These are phyloP conservation scores for Peterozyma toletana DNA, from an alignment of 805 yeast genomes.

Conservation along the genomic window DNA sequence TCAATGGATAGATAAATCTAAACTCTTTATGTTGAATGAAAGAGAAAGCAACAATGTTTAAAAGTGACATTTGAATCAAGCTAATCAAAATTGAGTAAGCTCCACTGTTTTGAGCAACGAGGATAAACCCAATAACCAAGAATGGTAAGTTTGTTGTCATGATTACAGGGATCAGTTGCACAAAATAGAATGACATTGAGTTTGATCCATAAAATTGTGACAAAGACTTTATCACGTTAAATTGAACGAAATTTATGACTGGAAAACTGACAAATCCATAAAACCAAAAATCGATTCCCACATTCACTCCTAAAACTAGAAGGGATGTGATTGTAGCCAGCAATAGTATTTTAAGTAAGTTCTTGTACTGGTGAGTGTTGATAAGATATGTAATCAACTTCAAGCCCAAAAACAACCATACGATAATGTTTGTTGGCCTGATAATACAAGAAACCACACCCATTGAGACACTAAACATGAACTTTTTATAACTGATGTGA, in stretches of 20 bases:
- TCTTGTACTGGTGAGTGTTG: neutral
- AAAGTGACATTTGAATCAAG: slow-evolving; percentile 18
- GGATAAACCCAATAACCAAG: slow-evolving; percentile 33
- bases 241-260: slow-evolving; percentile 59
- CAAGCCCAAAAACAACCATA: slow-evolving; percentile 66
- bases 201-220: slow-evolving; percentile 82
- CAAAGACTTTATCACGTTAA: slow-evolving; percentile 67
- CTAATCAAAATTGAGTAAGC: slow-evolving; percentile 7
- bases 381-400: slow-evolving; percentile 15
- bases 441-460: slow-evolving; percentile 63
- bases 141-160: slow-evolving; percentile 62
- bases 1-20: slow-evolving; percentile 78
- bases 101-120: slow-evolving; percentile 1
- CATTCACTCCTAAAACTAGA: slow-evolving; percentile 27
- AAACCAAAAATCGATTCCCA: slow-evolving; percentile 48
- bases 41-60: slow-evolving; percentile 54
- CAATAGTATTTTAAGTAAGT: slow-evolving; percentile 2
- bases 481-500: slow-evolving; percentile 10
- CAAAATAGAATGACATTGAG: slow-evolving; percentile 77
- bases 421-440: slow-evolving; percentile 76
- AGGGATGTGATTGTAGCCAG: slow-evolving; percentile 7
- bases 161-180: slow-evolving; percentile 78
- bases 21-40: slow-evolving; percentile 80
- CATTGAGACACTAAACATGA: slow-evolving; percentile 32
- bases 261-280: slow-evolving; percentile 58